phyloP scores from a whole-genome alignment of 1,284 basidiomycete genomes.

The Sanguinoderma infundibulare region DNA sequence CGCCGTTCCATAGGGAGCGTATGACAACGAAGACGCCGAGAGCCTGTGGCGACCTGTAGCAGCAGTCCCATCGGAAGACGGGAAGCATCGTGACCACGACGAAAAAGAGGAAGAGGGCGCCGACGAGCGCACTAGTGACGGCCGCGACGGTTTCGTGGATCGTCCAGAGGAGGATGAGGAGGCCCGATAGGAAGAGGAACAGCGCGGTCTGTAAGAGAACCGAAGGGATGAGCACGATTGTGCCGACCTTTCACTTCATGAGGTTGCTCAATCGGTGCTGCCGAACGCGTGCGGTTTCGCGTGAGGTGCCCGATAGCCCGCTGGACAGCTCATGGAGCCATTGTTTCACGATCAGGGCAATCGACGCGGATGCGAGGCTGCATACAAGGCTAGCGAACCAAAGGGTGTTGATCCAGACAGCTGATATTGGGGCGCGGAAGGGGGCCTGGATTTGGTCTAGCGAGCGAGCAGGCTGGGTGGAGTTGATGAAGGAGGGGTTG shows the following conservation, averaged over 20 bases:
- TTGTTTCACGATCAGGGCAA: constrained; percentile 23
- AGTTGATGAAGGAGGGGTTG: constrained; percentile 6
- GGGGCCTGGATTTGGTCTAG: background rate
- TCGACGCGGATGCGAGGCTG: constrained; percentile 19
- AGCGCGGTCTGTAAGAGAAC: constrained; percentile 28
- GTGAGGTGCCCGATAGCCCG: constrained; percentile 3
- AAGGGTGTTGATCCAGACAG: constrained; percentile 20
- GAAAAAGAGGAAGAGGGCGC: constrained; percentile 5
- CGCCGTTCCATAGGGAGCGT: background rate
- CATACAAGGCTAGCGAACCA: constrained; percentile 24
- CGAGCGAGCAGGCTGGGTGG: constrained; percentile 17
- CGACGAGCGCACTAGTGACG: constrained; percentile 10
- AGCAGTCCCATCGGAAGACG: constrained; percentile 16
- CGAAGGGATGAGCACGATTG: constrained; percentile 27
- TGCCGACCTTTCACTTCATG: constrained; percentile 24
- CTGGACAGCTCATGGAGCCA: constrained; percentile 16
- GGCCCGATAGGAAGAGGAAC: constrained; percentile 23
- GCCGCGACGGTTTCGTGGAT: constrained; percentile 20
- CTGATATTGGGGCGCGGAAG: background rate
- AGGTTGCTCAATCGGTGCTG: constrained; percentile 29
- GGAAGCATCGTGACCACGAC: constrained; percentile 19
- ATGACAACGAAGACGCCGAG: constrained; percentile 15
- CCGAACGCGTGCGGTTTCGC: constrained; percentile 15
- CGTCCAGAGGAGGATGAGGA: constrained; percentile 27
- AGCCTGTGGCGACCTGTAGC: constrained; percentile 25